Base-by-base conservation (phyloP, 257 asterid genomes). In the Mentha longifolia region DNA sequence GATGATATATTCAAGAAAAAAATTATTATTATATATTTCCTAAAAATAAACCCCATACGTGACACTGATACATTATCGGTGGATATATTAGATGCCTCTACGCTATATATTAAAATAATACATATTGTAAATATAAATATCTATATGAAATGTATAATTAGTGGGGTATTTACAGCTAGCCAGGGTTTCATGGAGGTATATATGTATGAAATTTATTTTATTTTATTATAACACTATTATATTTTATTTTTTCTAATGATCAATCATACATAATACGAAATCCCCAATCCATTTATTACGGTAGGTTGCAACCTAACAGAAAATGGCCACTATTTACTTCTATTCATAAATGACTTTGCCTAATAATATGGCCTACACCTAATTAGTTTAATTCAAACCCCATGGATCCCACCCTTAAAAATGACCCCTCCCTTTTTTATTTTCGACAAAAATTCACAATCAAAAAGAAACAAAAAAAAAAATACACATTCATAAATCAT, bases 291-390 rank as follows among this genome's bases (percentile, higher is more conserved):
- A 87, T 89, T 91, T 82, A 91, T 87, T 89, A 84, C 42, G 89
- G 89, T 89, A 78, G 92, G 97, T 85, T 84, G 84, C 83, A 84
- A 79, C 79, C 90, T 78, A 86, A 89, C 95, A 75, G 86, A 81
- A 81, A 82, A 58, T 84, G 84, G 82, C 33, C 84, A 85, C 85
- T 84, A 88, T 87, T 88, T 86, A 91, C 91, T 82, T 80, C 83
- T 61, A 70, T 74, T 84, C 93, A 88, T 88, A 86, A 90, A 90
- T 90, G 90, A 81, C 71, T 74, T 81, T 83, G 89, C 85, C 90
- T 79, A 84, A 90, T 88, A 81, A 81, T 76, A 83, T 72, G 94
- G 77, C 95, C 85, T 86, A 65, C 89, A 78, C 80, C 87, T 74
- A 80, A 84, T 88, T 84, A 79, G 80, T 82, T 79, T 81, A 81